These are phyloP conservation scores for Tricholoma flavovirens DNA, from an alignment of 768 basidiomycete species.

Conservation along the genomic window DNA sequence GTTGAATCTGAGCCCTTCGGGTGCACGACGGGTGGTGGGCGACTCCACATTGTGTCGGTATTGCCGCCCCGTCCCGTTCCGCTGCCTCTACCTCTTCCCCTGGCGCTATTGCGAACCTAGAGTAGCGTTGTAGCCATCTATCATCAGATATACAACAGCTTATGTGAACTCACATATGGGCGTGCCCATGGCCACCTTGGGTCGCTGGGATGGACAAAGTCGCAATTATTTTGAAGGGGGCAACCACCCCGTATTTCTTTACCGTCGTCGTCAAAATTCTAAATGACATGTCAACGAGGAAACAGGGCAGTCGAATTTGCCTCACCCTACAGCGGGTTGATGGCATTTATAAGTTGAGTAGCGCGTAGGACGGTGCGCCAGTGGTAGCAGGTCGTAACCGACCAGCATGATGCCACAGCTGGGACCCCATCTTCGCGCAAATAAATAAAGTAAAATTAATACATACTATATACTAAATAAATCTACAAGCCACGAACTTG, in stretches of 20 bases:
- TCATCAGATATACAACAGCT: neutral
- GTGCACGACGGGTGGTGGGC: neutral
- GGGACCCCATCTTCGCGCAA: too few species aligned
- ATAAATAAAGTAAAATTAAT: neutral
- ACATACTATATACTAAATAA: too few species aligned
- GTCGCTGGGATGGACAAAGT: slow-evolving; percentile 21
- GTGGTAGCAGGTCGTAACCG: too few species aligned
- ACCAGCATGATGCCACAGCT: too few species aligned
- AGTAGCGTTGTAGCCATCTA: neutral
- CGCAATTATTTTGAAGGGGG: slow-evolving; percentile 9
- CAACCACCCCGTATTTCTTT: slow-evolving; percentile 13
- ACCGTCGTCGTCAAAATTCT: slow-evolving; percentile 22
- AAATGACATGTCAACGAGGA: neutral
- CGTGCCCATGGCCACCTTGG: slow-evolving; percentile 16
- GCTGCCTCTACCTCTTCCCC: slow-evolving; percentile 1
- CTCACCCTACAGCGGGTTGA: slow-evolving; percentile 14
- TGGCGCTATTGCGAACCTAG: neutral
- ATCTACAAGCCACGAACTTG: neutral
- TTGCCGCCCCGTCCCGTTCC: slow-evolving; percentile 1
- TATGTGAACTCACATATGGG: slow-evolving; percentile 1
- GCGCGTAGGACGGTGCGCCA: too few species aligned
- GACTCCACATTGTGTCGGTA: neutral
- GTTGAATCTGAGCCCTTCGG: neutral
- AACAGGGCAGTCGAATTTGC: neutral
- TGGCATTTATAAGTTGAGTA: neutral